Base-by-base conservation (phyloP, 495 filamentous ascomycete species). In the Xylaria cubensis region DNA sequence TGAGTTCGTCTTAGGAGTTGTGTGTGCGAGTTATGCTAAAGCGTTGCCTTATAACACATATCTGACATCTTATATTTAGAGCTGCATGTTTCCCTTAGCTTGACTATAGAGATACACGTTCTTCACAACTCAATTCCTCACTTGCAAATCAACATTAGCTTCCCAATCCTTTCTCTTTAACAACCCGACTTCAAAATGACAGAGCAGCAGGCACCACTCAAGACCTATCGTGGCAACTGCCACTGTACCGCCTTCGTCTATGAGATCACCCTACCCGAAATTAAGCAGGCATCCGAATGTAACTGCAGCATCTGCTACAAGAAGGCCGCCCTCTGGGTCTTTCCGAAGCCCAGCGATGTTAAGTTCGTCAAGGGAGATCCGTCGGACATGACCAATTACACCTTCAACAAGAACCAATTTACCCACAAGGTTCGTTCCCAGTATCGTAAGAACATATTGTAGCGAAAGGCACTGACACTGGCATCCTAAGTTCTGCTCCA, bases 191-290 rank as follows among this genome's bases (percentile, higher is more conserved):
- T 58, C 55, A 55, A 13, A n/a, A 71, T 71, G 69, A 61, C 69
- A 15, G 69, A 64, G 41, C 50, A 46, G 39, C 50, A 74, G 71
- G 64, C 39, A 51, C 46, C 69, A 36, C 66, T 80, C 67, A 85
- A 85, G 73, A 85, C 82, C 69, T 89, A 88, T 78, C 80, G 85
- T 10, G 88, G 86, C 75, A 88, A 83, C 77, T 90, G 87, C 82
- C 87, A 89, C 78, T 90, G 88, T 78, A 79, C 77, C 3, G 78
- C 80, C 50, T 85, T 84, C 67, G 77, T 86, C 69, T 89, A 82
- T 74, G 84, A 83, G 73, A 67, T 83, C 68, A 75, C 77, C 10
- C 10, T 84, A 7, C 84, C 86, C 26, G 80, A 87, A 71, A 76
- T 86, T 71, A 83, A 75, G 71, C 72, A 71, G 7, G 77, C 67